These are phyloP conservation scores for Coniosporium tulheliwenetii DNA, from an alignment of 2,329 filamentous ascomycete genomes.

Conservation along the genomic window DNA sequence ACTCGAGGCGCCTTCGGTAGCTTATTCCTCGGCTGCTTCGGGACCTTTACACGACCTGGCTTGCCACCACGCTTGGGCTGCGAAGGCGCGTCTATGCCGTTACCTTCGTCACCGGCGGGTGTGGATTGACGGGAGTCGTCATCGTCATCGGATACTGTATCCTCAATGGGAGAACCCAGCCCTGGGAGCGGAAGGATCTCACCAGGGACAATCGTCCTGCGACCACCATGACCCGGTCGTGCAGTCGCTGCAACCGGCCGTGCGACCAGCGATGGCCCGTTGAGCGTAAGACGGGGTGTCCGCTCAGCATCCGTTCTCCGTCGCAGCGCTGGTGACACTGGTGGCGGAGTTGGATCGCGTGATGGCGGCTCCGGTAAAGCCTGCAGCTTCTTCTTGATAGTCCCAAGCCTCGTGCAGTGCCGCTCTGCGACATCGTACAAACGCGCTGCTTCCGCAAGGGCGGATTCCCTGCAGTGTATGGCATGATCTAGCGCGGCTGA, in stretches of 20 bases:
- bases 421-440: slow-evolving; percentile 42
- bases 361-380: slow-evolving; percentile 44
- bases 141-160: slow-evolving; percentile 21
- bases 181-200: slow-evolving; percentile 28
- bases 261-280: slow-evolving; percentile 5
- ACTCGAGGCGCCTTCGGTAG: slow-evolving; percentile 26
- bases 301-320: slow-evolving; percentile 2
- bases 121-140: slow-evolving; percentile 17
- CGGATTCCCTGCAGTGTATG: slow-evolving; percentile 38
- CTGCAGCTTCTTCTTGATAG: slow-evolving; percentile 46
- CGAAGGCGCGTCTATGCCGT: slow-evolving; percentile 4
- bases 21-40: slow-evolving; percentile 15
- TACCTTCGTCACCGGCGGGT: slow-evolving; percentile 15
- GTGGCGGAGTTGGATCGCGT: slow-evolving; percentile 38
- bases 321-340: background rate
- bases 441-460: slow-evolving; percentile 39
- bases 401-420: slow-evolving; percentile 39
- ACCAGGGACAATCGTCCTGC: slow-evolving; percentile 25
- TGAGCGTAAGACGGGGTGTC: slow-evolving; percentile 12
- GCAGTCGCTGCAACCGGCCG: slow-evolving; percentile 1
- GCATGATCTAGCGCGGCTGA: slow-evolving; percentile 39
- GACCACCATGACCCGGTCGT: slow-evolving; percentile 5
- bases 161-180: slow-evolving; percentile 20
- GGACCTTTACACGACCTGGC: slow-evolving; percentile 7
- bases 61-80: slow-evolving; percentile 1